Percentiles rank a stretch among this genome's conserved stretches.
These are phyloP conservation scores for Amphicarpaea edgeworthii DNA, from an alignment of 306 rosid genomes.

Conservation along the genomic window DNA sequence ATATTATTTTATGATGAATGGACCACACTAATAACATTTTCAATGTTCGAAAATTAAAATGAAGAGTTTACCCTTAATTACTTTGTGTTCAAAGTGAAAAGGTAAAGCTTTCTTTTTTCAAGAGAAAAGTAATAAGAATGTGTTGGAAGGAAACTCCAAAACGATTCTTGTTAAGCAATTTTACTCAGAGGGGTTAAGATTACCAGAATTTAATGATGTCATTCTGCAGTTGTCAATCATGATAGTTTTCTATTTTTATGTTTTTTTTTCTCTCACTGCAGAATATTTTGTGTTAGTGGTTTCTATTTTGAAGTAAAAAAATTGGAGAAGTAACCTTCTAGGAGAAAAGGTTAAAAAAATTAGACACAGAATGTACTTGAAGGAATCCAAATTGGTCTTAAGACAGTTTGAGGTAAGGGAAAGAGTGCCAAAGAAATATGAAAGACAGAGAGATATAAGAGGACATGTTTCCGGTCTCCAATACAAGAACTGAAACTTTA, in stretches of 20 bases:
- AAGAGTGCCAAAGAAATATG: slow-evolving; percentile 26
- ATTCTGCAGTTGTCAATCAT: background rate
- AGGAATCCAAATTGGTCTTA: slow-evolving; percentile 6
- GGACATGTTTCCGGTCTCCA: slow-evolving; percentile 90
- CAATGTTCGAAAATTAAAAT: background rate
- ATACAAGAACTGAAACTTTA: slow-evolving; percentile 93
- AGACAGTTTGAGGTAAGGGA: background rate
- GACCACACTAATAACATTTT: background rate
- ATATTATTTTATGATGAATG: background rate
- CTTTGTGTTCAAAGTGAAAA: background rate
- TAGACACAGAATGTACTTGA: slow-evolving; percentile 21
- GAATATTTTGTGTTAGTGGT: background rate
- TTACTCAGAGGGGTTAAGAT: background rate
- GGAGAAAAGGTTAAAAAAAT: slow-evolving; percentile 11
- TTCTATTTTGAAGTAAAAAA: background rate
- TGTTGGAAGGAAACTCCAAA: slow-evolving; percentile 4
- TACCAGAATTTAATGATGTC: slow-evolving; percentile 16
- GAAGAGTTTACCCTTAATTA: background rate
- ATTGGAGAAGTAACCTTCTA: background rate
- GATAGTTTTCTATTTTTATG: background rate
- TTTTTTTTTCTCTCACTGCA: background rate
- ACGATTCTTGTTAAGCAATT: background rate
- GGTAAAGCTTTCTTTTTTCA: background rate
- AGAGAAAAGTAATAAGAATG: background rate
- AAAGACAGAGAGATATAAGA: slow-evolving; percentile 33